Evolutionary conservation across 768 basidiomycete genomes (phyloP).

Genomic region (Saitozyma sp.): DNA sequence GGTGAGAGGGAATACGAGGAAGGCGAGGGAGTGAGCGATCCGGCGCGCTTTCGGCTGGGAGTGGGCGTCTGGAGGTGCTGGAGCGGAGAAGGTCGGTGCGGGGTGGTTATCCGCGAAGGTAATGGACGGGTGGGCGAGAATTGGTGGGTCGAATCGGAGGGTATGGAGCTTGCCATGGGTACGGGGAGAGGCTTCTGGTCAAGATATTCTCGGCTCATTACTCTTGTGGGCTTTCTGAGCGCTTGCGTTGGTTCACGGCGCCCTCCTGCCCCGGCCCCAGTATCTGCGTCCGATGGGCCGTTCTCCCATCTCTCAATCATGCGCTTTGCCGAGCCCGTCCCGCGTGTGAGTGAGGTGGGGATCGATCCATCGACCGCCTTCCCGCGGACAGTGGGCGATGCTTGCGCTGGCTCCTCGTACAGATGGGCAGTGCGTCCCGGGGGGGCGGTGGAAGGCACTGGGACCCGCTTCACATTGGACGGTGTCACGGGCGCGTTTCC

Average conservation of each 20-base stretch:
- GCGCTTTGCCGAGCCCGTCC: slow-evolving; percentile 33
- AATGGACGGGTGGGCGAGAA: slow-evolving; percentile 4
- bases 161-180: slow-evolving; percentile 18
- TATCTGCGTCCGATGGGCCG: slow-evolving; percentile 10
- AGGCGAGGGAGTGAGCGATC: slow-evolving; percentile 28
- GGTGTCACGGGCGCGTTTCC: slow-evolving; percentile 15
- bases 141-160: slow-evolving; percentile 10
- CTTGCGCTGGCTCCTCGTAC: slow-evolving; percentile 4
- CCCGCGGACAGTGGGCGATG: not conserved
- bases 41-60: slow-evolving; percentile 16
- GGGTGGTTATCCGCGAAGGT: not conserved
- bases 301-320: slow-evolving; percentile 48
- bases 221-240: slow-evolving; percentile 7
- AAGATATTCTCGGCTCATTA: slow-evolving; percentile 38
- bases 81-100: slow-evolving; percentile 30
- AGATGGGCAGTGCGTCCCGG: slow-evolving; percentile 6
- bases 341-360: slow-evolving; percentile 6
- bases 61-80: slow-evolving; percentile 44
- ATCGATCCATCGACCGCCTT: not conserved
- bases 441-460: slow-evolving; percentile 34
- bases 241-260: not conserved
- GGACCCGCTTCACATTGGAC: slow-evolving; percentile 10
- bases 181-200: slow-evolving; percentile 41
- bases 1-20: slow-evolving; percentile 34
- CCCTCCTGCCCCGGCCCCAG: not conserved